Conservation (phyloP, 2,329 filamentous ascomycete species). For the Sclerotinia trifoliorum region DNA sequence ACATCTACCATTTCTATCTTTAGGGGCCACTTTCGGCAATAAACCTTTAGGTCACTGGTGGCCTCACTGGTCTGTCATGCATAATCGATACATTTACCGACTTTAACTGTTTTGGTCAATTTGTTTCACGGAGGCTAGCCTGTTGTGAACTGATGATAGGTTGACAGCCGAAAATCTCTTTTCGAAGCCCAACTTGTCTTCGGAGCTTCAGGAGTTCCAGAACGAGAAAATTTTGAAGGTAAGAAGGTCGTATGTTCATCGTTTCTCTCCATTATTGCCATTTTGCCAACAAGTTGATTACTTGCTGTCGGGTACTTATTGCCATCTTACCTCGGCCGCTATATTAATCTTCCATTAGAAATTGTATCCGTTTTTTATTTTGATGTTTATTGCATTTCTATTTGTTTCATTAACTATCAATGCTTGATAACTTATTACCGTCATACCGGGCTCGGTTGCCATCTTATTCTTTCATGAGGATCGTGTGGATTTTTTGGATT, state of each 20-base stretch:
- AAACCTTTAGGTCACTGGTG: background rate
- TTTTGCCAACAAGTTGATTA: no score
- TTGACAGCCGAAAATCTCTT: background rate
- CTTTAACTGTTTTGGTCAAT: background rate
- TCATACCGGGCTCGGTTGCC: background rate
- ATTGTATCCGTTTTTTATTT: no score
- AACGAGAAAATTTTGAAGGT: background rate
- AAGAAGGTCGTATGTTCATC: no score
- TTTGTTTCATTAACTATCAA: background rate
- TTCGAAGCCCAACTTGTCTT: conserved; percentile 8
- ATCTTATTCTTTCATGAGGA: background rate
- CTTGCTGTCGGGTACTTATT: no score
- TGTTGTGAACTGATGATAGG: background rate
- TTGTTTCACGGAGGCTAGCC: background rate
- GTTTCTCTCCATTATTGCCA: no score
- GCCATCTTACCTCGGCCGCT: no score
- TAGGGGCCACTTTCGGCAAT: background rate
- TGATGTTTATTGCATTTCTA: no score
- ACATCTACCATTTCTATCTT: background rate
- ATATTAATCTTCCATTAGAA: no score
- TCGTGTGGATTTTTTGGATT: background rate
- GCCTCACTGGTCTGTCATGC: background rate
- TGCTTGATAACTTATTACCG: background rate
- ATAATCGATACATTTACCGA: background rate
- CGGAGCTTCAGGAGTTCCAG: conserved; percentile 10